Percentiles rank a stretch among this genome's conserved stretches.
Evolutionary conservation across 768 basidiomycete species (phyloP).

Genomic region (Tulasnella sp.): DNA sequence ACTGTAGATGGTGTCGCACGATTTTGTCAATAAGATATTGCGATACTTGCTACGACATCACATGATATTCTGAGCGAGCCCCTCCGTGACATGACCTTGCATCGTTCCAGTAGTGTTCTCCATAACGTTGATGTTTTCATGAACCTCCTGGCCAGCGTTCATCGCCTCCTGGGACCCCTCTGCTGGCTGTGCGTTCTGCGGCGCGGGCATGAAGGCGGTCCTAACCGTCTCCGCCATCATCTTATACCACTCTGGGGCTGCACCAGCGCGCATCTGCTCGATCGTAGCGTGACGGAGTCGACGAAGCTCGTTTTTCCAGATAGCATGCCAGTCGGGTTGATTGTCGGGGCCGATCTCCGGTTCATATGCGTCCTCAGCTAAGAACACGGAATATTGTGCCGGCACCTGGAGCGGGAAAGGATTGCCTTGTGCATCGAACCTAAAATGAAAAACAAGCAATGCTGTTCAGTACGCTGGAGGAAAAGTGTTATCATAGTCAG

Average conservation of each 20-base stretch:
- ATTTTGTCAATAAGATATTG: no score
- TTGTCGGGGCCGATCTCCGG: slow-evolving; percentile 1
- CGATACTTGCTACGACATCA: no score
- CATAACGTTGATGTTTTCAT: no score
- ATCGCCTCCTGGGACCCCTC: no score
- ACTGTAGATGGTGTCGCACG: no score
- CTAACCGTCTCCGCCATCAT: slow-evolving; percentile 79
- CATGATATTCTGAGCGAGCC: no score
- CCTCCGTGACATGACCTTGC: no score
- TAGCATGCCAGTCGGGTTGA: slow-evolving; percentile 45
- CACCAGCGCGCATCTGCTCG: slow-evolving; percentile 74
- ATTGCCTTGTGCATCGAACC: slow-evolving; percentile 14
- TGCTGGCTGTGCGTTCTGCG: not conserved
- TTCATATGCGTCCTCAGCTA: slow-evolving; percentile 14
- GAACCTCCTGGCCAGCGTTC: no score
- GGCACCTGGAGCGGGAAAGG: slow-evolving; percentile 12
- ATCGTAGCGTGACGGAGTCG: slow-evolving; percentile 64
- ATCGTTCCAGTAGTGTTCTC: no score
- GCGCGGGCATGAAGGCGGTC: slow-evolving; percentile 31
- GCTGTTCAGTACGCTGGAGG: not conserved
- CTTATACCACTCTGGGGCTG: slow-evolving; percentile 74
- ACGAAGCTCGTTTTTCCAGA: slow-evolving; percentile 71
- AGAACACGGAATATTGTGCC: not conserved
- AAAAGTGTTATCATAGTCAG: not conserved
- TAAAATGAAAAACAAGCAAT: not conserved